Evolutionary conservation across 768 basidiomycete species (phyloP).

Genomic region (Hericium erinaceus): DNA sequence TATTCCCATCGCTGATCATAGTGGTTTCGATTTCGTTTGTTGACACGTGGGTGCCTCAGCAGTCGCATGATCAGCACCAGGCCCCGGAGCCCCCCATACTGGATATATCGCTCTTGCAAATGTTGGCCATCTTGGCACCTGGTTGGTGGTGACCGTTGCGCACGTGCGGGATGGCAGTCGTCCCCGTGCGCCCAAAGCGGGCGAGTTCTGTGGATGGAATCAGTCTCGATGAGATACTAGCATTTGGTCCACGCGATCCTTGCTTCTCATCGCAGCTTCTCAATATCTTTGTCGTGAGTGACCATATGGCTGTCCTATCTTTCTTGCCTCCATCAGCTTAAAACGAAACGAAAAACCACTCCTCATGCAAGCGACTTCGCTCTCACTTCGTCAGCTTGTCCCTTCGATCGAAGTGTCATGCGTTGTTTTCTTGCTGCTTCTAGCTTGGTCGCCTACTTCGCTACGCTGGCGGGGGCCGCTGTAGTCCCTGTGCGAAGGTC

Average conservation of each 20-base stretch:
- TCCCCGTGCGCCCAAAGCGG: not conserved
- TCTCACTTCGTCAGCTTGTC: no score
- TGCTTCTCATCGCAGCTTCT: not conserved
- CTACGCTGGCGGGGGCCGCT: not conserved
- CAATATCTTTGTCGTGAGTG: not conserved
- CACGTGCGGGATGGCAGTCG: not conserved
- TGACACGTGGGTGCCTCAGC: no score
- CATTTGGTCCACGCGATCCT: not conserved
- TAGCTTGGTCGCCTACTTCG: not conserved
- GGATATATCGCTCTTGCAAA: no score
- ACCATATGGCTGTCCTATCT: not conserved
- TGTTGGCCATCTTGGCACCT: no score
- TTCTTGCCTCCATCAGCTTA: not conserved
- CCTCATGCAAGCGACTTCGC: no score
- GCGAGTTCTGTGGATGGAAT: not conserved
- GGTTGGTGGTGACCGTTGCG: not conserved
- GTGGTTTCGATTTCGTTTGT: no score
- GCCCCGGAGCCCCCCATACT: no score
- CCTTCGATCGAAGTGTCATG: not conserved
- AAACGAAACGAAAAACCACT: no score
- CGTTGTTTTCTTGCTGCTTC: not conserved
- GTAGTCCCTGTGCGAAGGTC: not conserved
- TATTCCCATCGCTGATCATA: no score
- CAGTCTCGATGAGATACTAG: not conserved
- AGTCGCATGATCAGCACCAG: no score